A percentile compares a stretch with the other conserved stretches of the same genome.
Conservation (phyloP, 345 rosid genomes). For the Brassica napus region Da-Ae NC_063436.1:8832001-8832500, state of each 20-base stretch:
- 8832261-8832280: not conserved
- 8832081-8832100: not conserved
- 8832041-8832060: not conserved
- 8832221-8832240: not conserved
- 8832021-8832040: not conserved
- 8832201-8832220: not conserved
- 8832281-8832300: slow-evolving; percentile 5
- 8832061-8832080: not conserved
- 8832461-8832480: slow-evolving; percentile 29
- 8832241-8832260: slow-evolving; percentile 4
- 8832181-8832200: not conserved
- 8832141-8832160: not conserved
- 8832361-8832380: slow-evolving; percentile 19
- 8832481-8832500: slow-evolving; percentile 86
- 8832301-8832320: slow-evolving; percentile 15
- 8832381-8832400: slow-evolving; percentile 11
- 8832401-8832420: not conserved
- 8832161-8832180: not conserved
- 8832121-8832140: not conserved
- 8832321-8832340: slow-evolving; percentile 3
- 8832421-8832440: not conserved
- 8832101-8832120: not conserved
- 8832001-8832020: not conserved
- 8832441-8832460: slow-evolving; percentile 10
- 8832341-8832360: slow-evolving; percentile 9